Evolutionary conservation across 176 grass and related monocot species (phyloP).

Genomic region (Eragrostis nindensis): DNA sequence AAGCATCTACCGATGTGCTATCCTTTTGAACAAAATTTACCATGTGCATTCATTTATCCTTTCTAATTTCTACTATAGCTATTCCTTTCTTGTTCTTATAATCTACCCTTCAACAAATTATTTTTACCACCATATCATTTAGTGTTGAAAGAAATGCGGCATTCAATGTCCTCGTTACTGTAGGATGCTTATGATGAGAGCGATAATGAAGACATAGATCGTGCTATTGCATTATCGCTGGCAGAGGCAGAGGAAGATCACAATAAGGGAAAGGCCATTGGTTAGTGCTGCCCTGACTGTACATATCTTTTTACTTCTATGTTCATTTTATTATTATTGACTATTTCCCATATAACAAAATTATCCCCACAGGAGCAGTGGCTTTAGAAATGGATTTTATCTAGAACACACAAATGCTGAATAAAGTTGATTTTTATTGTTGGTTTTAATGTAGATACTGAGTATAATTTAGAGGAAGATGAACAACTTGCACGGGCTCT

Average conservation of each 20-base stretch:
- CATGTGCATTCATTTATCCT: conserved; percentile 11
- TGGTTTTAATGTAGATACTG: conserved; percentile 46
- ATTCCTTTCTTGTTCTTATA: neutral
- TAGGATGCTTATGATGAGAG: conserved; percentile 51
- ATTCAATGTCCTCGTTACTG: conserved; percentile 16
- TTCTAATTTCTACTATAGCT: conserved; percentile 4
- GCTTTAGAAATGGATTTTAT: conserved; percentile 33
- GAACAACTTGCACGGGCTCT: conserved; percentile 90
- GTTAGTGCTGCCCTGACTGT: conserved; percentile 52
- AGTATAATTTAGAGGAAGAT: conserved; percentile 80
- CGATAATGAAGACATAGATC: conserved; percentile 83
- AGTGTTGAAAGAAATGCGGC: conserved; percentile 4
- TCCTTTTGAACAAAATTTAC: neutral
- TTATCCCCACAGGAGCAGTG: conserved; percentile 17
- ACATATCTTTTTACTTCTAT: conserved; percentile 7
- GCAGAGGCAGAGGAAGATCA: conserved; percentile 73
- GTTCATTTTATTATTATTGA: conserved; percentile 24
- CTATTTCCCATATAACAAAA: conserved; percentile 28
- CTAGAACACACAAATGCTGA: conserved; percentile 2
- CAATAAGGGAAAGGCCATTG: conserved; percentile 70
- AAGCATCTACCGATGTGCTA: conserved; percentile 16
- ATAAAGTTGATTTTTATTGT: conserved; percentile 4
- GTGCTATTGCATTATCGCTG: conserved; percentile 90
- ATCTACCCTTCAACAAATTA: too few relatives aligned
- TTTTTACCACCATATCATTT: too few relatives aligned